Percentiles rank a stretch among this genome's conserved stretches.
phyloP scores from a whole-genome alignment of 1,284 basidiomycete genomes.

The Spongispora temasekensis region DNA sequence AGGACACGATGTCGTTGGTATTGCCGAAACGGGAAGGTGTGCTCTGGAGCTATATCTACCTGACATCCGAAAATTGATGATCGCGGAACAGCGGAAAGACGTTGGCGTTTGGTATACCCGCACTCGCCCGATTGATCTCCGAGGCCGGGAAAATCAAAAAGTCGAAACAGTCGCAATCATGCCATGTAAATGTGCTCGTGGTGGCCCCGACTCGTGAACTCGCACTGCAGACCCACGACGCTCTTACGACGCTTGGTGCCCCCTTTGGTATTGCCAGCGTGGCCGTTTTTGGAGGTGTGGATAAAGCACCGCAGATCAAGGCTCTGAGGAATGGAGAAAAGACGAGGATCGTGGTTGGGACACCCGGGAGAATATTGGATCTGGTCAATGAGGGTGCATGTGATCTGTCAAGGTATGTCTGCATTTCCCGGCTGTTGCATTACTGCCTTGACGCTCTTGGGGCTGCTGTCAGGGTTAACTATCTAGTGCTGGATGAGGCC shows the following conservation, averaged over 20 bases:
- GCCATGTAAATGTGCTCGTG: conserved; percentile 72
- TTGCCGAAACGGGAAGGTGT: conserved; percentile 94
- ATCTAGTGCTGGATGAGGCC: conserved; percentile 95
- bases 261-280: conserved; percentile 58
- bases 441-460: conserved; percentile 37
- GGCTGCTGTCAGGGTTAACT: conserved; percentile 76
- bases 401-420: conserved; percentile 71
- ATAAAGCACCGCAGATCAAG: conserved; percentile 81
- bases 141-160: conserved; percentile 34
- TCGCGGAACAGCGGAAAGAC: conserved; percentile 80
- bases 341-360: conserved; percentile 73
- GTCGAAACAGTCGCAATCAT: conserved; percentile 27
- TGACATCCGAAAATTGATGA: conserved; percentile 8
- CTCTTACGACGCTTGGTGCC: conserved; percentile 77
- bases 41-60: conserved; percentile 10
- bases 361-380: conserved; percentile 92
- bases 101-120: conserved; percentile 93
- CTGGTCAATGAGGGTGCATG: conserved; percentile 84
- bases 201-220: conserved; percentile 94
- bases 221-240: conserved; percentile 92
- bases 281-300: conserved; percentile 91
- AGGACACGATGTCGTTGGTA: conserved; percentile 90
- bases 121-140: conserved; percentile 67
- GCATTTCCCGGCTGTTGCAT: neutral
- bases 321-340: conserved; percentile 53